Base-by-base conservation (phyloP, 2,329 filamentous ascomycete genomes). In the Alternaria conjuncta region DNA sequence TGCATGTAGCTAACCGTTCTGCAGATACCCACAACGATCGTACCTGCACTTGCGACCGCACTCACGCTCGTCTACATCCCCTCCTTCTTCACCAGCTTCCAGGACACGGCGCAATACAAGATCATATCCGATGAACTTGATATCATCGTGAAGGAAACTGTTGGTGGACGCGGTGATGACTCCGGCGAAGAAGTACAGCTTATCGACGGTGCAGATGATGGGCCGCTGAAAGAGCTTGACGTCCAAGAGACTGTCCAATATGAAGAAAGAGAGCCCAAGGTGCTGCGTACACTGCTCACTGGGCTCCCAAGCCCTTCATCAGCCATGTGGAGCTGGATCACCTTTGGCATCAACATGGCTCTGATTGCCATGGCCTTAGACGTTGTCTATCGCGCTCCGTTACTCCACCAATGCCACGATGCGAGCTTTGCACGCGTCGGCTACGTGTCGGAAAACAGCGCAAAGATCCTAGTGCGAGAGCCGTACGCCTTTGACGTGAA, bases 361-460 rank as follows among this genome's bases (percentile, higher is more conserved):
- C 82, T 96, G 44, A 85, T 93, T 6, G 83, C 87, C 9, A 87
- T 95, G 79, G 87, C 90, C 0, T 85, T 90, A 25, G 96, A 99
- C 78, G 87, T 94, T 43, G 85, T 97, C 13, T 94, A 92, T 75
- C 88, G 92, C 20, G 90, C 91, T 2, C 88, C 88, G 11, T 79
- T 90, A 63, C 86, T 91, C 32, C 86, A 97, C 78, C 89, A 90
- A 5, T 89, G 85, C 25, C 83, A 92, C 26, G 89, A 96, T 68
- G 83, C 97, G 11, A 92, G 94, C 0, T 97, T 99, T 78, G 92
- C 92, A 44, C 88, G 96, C 9, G 84, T 97, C 15, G 96, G 96
- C 25, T 95, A 95, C 77, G 90, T 98, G 26, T 97, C 94, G 5
- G 87, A 92, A 18, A 87, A 85, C 0, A 90, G 90, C 60, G 96